These are phyloP conservation scores for Eucalyptus cloeziana DNA, from an alignment of 345 rosid genomes.

Conservation along the genomic window DNA sequence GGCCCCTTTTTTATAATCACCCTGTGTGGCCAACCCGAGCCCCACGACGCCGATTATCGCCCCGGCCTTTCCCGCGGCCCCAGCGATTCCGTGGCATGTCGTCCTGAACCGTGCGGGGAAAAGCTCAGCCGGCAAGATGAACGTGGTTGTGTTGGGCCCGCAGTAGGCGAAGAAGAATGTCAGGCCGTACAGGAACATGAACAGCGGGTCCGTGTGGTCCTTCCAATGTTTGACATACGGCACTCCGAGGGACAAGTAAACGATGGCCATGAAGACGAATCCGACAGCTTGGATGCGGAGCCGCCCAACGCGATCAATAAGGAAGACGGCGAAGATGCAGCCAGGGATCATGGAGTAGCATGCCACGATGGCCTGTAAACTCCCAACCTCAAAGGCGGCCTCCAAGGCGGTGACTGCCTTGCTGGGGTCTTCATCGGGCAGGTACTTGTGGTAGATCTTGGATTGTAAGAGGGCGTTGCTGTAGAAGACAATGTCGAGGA, in stretches of 20 bases:
- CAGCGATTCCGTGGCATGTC: slow-evolving; percentile 72
- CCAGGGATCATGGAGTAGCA: neutral
- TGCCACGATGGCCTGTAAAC: neutral
- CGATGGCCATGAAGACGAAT: neutral
- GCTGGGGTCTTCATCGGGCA: neutral
- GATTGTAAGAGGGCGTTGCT: neutral
- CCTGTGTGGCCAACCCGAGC: slow-evolving; percentile 27
- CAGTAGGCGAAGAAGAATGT: slow-evolving; percentile 62
- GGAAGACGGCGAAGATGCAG: neutral
- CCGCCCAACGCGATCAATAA: neutral
- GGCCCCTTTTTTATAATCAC: too few relatives aligned
- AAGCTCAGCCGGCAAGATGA: slow-evolving; percentile 66
- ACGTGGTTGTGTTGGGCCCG: slow-evolving; percentile 76
- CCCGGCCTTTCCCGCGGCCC: slow-evolving; percentile 59
- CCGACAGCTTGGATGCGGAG: neutral
- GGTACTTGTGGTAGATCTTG: neutral
- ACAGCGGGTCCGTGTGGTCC: neutral
- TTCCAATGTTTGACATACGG: slow-evolving; percentile 27
- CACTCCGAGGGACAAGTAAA: neutral
- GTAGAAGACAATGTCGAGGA: neutral
- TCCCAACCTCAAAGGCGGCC: neutral
- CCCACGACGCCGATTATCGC: slow-evolving; percentile 59
- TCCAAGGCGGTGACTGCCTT: neutral
- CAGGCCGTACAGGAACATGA: slow-evolving; percentile 30
- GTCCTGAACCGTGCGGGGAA: slow-evolving; percentile 74